Evolutionary conservation across 305 asterid species (phyloP), one percentile per base, ranked within the genome.

Genomic region (Plantago lanceolata): DNA sequence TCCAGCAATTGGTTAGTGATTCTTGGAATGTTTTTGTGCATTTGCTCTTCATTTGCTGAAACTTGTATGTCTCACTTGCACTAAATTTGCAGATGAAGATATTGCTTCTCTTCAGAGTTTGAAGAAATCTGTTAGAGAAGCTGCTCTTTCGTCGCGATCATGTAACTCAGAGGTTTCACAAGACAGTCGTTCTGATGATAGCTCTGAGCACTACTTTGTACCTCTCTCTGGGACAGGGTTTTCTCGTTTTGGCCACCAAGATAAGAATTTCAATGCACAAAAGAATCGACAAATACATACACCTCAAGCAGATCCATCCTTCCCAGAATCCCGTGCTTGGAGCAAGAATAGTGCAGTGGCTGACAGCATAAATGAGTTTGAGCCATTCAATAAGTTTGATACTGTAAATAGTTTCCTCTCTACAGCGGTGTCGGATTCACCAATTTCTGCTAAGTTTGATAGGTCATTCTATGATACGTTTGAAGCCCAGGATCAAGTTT

Each of bases 111-210:
- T 88, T 49, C 96, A 86, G 78, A 85, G 89, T 72, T 73, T 92
- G 82, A 89, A 84, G 83, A 85, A 90, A 84, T 85, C 97, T 62
- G 97, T 92, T 66, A 81, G 98, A 79, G 95, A 85, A 82, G 96
- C 97, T 77, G 98, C 96, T 68, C 93, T 87, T 71, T 70, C 81
- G 57, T 79, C 85, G 53, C 87, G 75, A 76, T 61, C 81, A 26
- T 72, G 79, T 79, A 77, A 81, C 81, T 66, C 68, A 37, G 97
- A 84, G 58, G 82, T 90, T 65, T 89, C 96, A 51, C 89, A 75
- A 63, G 97, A 85, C 70, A 84, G 88, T 73, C 95, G 79, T 67
- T 84, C 94, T 76, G 88, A 88, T 80, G 96, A 89, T 70, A 74
- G 90, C 76, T 84, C 91, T 11, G 98, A 87, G 77, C 98, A 92